Base-by-base conservation (phyloP, 2,329 filamentous ascomycete species). In the Monilinia fructigena region DNA sequence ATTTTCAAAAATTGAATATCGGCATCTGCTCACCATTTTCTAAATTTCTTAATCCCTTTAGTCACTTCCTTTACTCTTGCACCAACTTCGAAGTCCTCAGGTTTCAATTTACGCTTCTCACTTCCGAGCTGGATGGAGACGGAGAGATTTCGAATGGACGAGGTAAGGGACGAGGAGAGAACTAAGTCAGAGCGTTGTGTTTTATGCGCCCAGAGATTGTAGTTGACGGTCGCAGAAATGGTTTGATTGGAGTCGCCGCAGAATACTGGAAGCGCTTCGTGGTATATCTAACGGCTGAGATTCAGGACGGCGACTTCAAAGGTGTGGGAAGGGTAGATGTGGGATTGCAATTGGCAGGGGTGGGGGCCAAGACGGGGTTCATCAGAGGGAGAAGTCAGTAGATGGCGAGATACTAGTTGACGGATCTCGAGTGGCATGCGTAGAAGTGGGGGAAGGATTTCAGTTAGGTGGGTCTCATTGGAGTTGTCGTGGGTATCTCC, bases 41-140 rank as follows among this genome's bases (percentile, higher is more conserved):
- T 60, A 20, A 70, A 42, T 55, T 74, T 74, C 66, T 69, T 72
- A 12, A 74, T 68, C 8, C 95, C 95, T 0, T 98, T 96, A 75
- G 86, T 95, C 67, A 90, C 86, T 63, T 87, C 88, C 63, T 82
- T 91, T 60, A 84, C 86, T 20, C 82, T 96, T n/a, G 85, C 91
- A 10, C 67, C 68, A 8, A 68, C 69, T 54, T 80, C 78, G 12
- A 74, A 70, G 2, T 73, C 73, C 26, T 70, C 66, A 1, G 74
- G 77, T 70, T 75, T 76, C 56, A 71, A 76, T 65, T 75, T 75
- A 54, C 77, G 75, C 61, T 78, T 74, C 61, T 75, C 73, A 47
- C 64, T 66, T 12, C 72, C 73, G 2, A 74, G 67, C 16, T 72
- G 69, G 20, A 75, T 69, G 26, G 68, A 69, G 3, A 74, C 45